phyloP scores from a whole-genome alignment of 306 rosid species.

The Begonia loranthoides region DNA sequence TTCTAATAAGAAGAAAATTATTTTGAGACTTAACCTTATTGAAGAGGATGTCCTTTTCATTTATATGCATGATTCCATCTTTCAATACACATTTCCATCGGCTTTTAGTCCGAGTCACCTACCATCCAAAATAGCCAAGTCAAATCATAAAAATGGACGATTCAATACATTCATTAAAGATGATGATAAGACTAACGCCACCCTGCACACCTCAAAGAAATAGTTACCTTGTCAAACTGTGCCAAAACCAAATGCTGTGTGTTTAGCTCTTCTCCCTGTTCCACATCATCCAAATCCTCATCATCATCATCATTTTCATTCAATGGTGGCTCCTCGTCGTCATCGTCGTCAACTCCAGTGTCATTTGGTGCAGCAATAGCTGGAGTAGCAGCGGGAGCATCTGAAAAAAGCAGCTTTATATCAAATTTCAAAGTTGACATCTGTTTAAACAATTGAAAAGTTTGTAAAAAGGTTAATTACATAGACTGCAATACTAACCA shows the following conservation, averaged over 20 bases:
- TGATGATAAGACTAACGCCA: not conserved
- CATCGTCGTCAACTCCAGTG: slow-evolving; percentile 36
- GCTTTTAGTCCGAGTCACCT: slow-evolving; percentile 96
- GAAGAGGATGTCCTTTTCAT: slow-evolving; percentile 77
- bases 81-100: slow-evolving; percentile 83
- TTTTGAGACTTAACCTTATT: slow-evolving; percentile 46
- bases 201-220: not conserved
- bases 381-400: slow-evolving; percentile 63
- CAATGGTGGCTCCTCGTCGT: slow-evolving; percentile 81
- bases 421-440: not conserved
- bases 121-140: not conserved
- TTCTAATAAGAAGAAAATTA: not conserved
- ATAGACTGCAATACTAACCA: slow-evolving; percentile 29
- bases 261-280: slow-evolving; percentile 65
- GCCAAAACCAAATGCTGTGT: slow-evolving; percentile 82
- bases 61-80: slow-evolving; percentile 92
- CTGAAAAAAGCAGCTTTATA: slow-evolving; percentile 15
- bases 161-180: not conserved
- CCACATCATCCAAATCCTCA: slow-evolving; percentile 84
- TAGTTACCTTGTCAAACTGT: slow-evolving; percentile 77
- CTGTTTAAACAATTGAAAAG: not conserved
- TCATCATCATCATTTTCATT: slow-evolving; percentile 62
- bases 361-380: slow-evolving; percentile 31
- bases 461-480: not conserved
- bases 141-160: not conserved